Conservation (phyloP, 176 grass and related monocot genomes). For the Triticum aestivum region IWGSC_CS_RefSeq_v2.1 NC_057804.1:666731947-666732446, state of each 20-base stretch:
- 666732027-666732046: not conserved
- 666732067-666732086: not conserved
- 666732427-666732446: constrained; percentile 60
- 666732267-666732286: constrained; percentile 16
- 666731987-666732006: not conserved
- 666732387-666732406: not conserved
- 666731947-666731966: not conserved
- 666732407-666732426: constrained; percentile 66
- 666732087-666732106: not conserved
- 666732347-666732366: not conserved
- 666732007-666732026: not conserved
- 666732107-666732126: not conserved
- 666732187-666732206: not conserved
- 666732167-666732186: not conserved
- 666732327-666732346: not conserved
- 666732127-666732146: not conserved
- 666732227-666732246: not conserved
- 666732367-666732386: not conserved
- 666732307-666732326: constrained; percentile 38
- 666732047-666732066: not conserved
- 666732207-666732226: not conserved
- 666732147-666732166: not conserved
- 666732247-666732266: not conserved
- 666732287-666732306: constrained; percentile 39
- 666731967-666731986: not conserved